Base-by-base conservation (phyloP, 306 rosid genomes). In the Trifolium dubium region DNA sequence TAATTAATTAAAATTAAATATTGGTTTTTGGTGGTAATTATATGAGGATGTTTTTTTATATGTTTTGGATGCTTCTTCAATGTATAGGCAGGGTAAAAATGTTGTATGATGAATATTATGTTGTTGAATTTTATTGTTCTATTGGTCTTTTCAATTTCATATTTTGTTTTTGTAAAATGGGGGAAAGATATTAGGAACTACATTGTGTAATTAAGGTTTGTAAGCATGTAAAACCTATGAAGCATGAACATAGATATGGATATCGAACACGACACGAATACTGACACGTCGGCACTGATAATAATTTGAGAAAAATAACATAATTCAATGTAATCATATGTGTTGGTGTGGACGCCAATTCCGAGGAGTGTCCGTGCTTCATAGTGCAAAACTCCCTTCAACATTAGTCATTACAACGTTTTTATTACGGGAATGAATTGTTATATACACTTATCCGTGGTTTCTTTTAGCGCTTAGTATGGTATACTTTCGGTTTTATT, bases 31-130 rank as follows among this genome's bases (percentile, higher is more conserved):
- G 40, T 37, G 1, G 47, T 41, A 41, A 41, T 41, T 10, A 41
- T 10, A 41, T 10, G 49, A 43, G 62, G 71, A 66, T 72, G 23
- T 14, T n/a, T 72, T 72, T 40, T 47, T 11, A 64, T 29, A 3
- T 64, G 63, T 50, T 58, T 65, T 67, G 10, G 31, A 15, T 60
- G 72, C 41, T 73, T 61, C 34, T 68, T 29, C 18, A 10, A 12
- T 34, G 44, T 46, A 43, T 54, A n/a, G 58, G 64, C 17, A 10
- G 29, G 35, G 15, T 17, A 8, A 12, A 40, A 69, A 35, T 14
- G 41, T 60, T 77, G 10, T 30, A 18, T 39, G 31, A 63, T 40
- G 50, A 51, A 63, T 41, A 41, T 64, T 28, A 3, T 23, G 55
- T 19, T 23, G 70, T 12, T 28, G 2, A 41, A 3, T 40, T 71